Conservation (phyloP, 2,329 filamentous ascomycete species). For the Sclerotinia minor region DNA sequence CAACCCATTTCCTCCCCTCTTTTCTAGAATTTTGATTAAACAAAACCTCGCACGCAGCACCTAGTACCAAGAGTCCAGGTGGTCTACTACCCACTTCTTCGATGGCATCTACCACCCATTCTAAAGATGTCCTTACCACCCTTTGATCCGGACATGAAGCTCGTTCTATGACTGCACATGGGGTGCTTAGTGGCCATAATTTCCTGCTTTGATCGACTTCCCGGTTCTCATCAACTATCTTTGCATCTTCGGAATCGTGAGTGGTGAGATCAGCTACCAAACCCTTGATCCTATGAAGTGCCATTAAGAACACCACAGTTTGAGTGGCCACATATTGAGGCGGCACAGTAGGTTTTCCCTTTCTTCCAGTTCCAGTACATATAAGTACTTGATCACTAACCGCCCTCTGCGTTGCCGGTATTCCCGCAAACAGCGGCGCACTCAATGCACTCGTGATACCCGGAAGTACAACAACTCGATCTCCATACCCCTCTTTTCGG, state of each 20-base stretch:
- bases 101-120: slow-evolving; percentile 76
- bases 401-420: slow-evolving; percentile 85
- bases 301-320: slow-evolving; percentile 95
- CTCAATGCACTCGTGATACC: slow-evolving; percentile 87
- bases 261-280: slow-evolving; percentile 70
- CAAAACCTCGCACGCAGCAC: slow-evolving; percentile 78
- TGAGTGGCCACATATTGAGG: slow-evolving; percentile 74
- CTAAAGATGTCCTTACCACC: slow-evolving; percentile 83
- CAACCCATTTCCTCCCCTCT: slow-evolving; percentile 68
- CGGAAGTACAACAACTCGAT: slow-evolving; percentile 70
- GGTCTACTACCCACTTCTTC: slow-evolving; percentile 87
- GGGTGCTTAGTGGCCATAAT: slow-evolving; percentile 74
- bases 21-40: slow-evolving; percentile 49
- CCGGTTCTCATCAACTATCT: slow-evolving; percentile 38
- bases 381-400: slow-evolving; percentile 91
- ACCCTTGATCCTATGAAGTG: slow-evolving; percentile 76
- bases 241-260: slow-evolving; percentile 42
- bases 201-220: slow-evolving; percentile 41
- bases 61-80: slow-evolving; percentile 84
- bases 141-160: slow-evolving; percentile 93
- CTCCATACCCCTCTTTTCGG: slow-evolving; percentile 65
- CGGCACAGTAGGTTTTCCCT: slow-evolving; percentile 78
- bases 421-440: slow-evolving; percentile 82
- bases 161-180: slow-evolving; percentile 89
- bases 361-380: slow-evolving; percentile 94